Base-by-base conservation (phyloP, 805 yeast species). In the Candida easanensis region DNA sequence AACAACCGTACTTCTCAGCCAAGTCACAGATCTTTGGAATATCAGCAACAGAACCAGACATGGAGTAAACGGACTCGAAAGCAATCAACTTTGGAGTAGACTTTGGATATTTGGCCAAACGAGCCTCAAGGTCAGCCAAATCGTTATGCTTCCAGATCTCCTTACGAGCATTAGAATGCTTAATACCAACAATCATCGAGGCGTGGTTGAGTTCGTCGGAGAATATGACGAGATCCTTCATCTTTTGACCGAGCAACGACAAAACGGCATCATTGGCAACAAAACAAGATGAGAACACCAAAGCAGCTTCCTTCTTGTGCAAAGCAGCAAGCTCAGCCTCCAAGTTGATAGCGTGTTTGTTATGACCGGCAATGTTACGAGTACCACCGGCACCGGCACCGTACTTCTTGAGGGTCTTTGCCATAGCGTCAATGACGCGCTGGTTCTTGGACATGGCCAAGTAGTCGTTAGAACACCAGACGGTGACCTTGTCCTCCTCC, bases 381-480 rank as follows among this genome's bases (percentile, higher is more conserved):
- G 99, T 93, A 55, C 99, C 99, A 61, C 99, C 99, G 8, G 99
- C 96, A 57, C 99, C 99, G 4, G 96, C 85, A 57, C 99, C 99
- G 63, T 93, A 93, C 69, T 78, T 80, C 56, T 84, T 85, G 64
- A 93, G 74, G 15, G 95, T 82, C 38, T 71, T 63, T 55, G 84
- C 83, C 91, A 91, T 93, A 43, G 80, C 80, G 15, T 77, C 68
- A 46, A 88, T 69, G 34, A 91, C 91, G 50, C 74, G 70, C 49
- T 75, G 76, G 63, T 91, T 86, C 58, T 79, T 81, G 40, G 97
- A 91, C 93, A 93, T 87, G 11, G 98, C 97, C 48, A 93, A 74
- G 64, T 93, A 93, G 66, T 93, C 99, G 65, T 93, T 93, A 33
- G 99, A 90, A 62, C 99, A 93, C 99, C 99, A 93, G 45, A 93